phyloP scores from a whole-genome alignment of 1,284 basidiomycete genomes.

The Acaromyces ingoldii region DNA sequence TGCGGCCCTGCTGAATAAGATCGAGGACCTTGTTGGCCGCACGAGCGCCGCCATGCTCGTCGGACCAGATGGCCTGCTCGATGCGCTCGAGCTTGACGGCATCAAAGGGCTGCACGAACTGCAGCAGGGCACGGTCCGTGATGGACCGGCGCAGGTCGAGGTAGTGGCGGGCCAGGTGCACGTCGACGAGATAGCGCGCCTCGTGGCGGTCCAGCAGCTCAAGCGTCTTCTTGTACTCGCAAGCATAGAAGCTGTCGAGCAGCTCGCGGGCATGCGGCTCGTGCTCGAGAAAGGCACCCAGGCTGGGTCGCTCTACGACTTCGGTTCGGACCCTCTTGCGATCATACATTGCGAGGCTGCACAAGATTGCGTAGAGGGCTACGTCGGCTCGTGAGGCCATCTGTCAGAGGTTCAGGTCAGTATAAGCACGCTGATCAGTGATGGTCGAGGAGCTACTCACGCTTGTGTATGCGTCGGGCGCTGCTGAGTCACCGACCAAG shows the following conservation, averaged over 20 bases:
- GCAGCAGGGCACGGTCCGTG: constrained; percentile 57
- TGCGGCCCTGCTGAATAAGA: constrained; percentile 67
- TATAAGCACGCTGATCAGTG: background rate
- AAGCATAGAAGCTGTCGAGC: constrained; percentile 72
- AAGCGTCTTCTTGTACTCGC: constrained; percentile 72
- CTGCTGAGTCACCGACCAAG: constrained; percentile 64
- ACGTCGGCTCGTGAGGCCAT: constrained; percentile 72
- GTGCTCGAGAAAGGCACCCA: constrained; percentile 73
- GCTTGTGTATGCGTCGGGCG: constrained; percentile 68
- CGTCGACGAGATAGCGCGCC: constrained; percentile 70
- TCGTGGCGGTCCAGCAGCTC: constrained; percentile 67
- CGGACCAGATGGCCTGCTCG: constrained; percentile 71
- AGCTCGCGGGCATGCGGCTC: constrained; percentile 78
- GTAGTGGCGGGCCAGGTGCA: constrained; percentile 63
- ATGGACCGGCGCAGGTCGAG: constrained; percentile 55
- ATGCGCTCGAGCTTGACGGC: constrained; percentile 73
- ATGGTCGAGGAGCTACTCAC: constrained; percentile 48
- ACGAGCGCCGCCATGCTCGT: constrained; percentile 55
- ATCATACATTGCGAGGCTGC: constrained; percentile 69
- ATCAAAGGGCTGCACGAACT: constrained; percentile 76
- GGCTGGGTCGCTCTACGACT: constrained; percentile 66
- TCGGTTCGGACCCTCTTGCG: constrained; percentile 65
- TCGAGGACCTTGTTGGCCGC: constrained; percentile 66
- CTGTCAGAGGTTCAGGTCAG: constrained; percentile 51
- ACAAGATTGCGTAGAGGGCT: constrained; percentile 74